These are phyloP conservation scores for Trichoderma sp. DNA, from an alignment of 2,329 filamentous ascomycete species.

Conservation along the genomic window DNA sequence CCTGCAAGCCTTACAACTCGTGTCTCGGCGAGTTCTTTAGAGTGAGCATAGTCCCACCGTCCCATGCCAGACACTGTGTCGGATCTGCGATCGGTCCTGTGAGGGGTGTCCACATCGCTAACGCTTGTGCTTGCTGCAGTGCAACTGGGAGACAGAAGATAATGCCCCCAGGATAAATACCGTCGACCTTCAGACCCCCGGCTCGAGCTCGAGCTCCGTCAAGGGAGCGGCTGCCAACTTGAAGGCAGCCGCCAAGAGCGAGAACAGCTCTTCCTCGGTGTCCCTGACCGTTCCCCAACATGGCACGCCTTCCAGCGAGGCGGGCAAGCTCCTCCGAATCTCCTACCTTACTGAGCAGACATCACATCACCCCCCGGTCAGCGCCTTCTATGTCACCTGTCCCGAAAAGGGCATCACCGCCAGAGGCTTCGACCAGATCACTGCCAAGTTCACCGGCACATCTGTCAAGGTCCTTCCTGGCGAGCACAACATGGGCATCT, in stretches of 20 bases:
- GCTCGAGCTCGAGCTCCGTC: slow-evolving; percentile 40
- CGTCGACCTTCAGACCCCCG: slow-evolving; percentile 40
- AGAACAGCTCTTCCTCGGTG: slow-evolving; percentile 52
- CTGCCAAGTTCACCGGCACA: slow-evolving; percentile 96
- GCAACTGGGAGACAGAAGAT: slow-evolving; percentile 92
- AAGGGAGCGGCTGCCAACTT: slow-evolving; percentile 52
- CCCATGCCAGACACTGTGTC: not conserved
- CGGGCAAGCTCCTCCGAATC: slow-evolving; percentile 65
- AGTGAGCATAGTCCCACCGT: slow-evolving; percentile 52
- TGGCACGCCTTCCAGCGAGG: slow-evolving; percentile 44
- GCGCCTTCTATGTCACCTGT: slow-evolving; percentile 91
- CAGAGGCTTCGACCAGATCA: slow-evolving; percentile 91
- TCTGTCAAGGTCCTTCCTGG: slow-evolving; percentile 89
- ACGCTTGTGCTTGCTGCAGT: slow-evolving; percentile 52
- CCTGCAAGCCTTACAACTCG: slow-evolving; percentile 98
- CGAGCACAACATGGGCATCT: slow-evolving; percentile 93
- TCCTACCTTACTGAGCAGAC: slow-evolving; percentile 98
- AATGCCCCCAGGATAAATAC: slow-evolving; percentile 68
- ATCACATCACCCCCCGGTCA: slow-evolving; percentile 95
- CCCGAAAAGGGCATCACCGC: slow-evolving; percentile 87
- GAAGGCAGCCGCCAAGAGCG: slow-evolving; percentile 49
- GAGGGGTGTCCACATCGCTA: not conserved
- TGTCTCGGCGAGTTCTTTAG: slow-evolving; percentile 96
- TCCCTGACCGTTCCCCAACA: slow-evolving; percentile 56
- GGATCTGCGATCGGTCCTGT: not conserved